A percentile compares a stretch with the other conserved stretches of the same genome.
These are phyloP conservation scores for Pleurotus pulmonarius DNA, from an alignment of 768 basidiomycete genomes.

Conservation along the genomic window DNA sequence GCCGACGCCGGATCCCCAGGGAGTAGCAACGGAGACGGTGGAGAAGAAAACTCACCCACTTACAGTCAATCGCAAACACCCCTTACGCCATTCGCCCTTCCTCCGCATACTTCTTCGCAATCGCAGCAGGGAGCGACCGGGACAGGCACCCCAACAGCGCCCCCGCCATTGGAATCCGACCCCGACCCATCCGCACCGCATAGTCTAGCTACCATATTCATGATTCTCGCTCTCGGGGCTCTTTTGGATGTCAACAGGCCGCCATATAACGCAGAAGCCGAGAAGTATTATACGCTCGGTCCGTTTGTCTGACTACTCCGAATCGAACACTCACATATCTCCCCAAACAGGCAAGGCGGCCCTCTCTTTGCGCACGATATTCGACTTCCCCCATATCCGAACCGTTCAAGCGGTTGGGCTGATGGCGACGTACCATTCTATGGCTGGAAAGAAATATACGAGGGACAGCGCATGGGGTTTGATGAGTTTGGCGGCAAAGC, in stretches of 20 bases:
- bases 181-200: conserved; percentile 30
- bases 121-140: not conserved
- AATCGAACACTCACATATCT: not conserved
- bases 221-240: conserved; percentile 59
- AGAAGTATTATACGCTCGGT: conserved; percentile 56
- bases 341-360: conserved; percentile 30
- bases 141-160: conserved; percentile 2
- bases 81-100: not conserved
- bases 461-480: conserved; percentile 48
- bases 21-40: conserved; percentile 1
- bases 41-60: not conserved
- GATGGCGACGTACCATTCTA: conserved; percentile 52
- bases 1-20: conserved; percentile 2
- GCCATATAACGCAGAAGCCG: conserved; percentile 56
- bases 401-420: conserved; percentile 59
- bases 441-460: conserved; percentile 50
- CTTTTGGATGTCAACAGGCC: conserved; percentile 49
- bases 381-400: conserved; percentile 50
- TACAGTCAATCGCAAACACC: not conserved
- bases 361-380: conserved; percentile 45
- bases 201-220: conserved; percentile 50
- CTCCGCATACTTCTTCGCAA: not conserved
- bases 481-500: conserved; percentile 54
- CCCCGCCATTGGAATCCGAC: conserved; percentile 10
- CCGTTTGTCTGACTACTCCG: conserved; percentile 6